Base-by-base conservation (phyloP, 2,329 filamentous ascomycete genomes). In the Fusarium zealandicum region DNA sequence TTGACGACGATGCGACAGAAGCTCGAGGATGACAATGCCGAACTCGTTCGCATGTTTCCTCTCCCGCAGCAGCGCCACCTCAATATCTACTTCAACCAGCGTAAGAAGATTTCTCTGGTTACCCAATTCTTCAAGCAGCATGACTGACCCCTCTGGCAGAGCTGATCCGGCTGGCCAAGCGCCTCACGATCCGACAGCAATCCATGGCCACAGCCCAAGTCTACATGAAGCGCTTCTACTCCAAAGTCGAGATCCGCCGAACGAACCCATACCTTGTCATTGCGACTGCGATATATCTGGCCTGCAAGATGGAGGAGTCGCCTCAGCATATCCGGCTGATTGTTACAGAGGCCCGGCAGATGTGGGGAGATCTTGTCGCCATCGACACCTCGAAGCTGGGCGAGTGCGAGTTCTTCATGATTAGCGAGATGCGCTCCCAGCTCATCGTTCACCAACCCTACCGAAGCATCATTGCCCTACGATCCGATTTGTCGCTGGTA, bases 261-360 rank as follows among this genome's bases (percentile, higher is more conserved):
- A 96, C 93, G 40, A 99, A 98, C 67, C 92, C 93, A 4, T 96
- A 96, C 70, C 86, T 98, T 30, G 86, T 98, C 53, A 83, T 96
- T 61, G 89, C 92, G n/a, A 98, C 95, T 1, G 90, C 93, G 5
- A 83, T 98, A 56, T 99, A 99, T 73, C 80, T 99, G 30, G 93
- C 95, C 16, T 96, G 92, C 78, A 99, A 99, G 76, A 96, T 96
- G 86, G 95, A 99, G 73, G 95, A 99, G 74, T 93, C 88, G 43
- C 95, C 95, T 3, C 93, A 98, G 73, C 95, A 99, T 73, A 98
- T 99, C 68, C 86, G 95, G 25, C 84, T 96, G 60, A 88, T 99
- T 53, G 88, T 95, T 10, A 88, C 86, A 39, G 95, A 99, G 73
- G 92, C 93, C 4, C 87, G 92, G 28, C 85, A 89, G 52, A 82